phyloP scores from a whole-genome alignment of 352 stramenopile species.

The Pythium aquatile region DNA sequence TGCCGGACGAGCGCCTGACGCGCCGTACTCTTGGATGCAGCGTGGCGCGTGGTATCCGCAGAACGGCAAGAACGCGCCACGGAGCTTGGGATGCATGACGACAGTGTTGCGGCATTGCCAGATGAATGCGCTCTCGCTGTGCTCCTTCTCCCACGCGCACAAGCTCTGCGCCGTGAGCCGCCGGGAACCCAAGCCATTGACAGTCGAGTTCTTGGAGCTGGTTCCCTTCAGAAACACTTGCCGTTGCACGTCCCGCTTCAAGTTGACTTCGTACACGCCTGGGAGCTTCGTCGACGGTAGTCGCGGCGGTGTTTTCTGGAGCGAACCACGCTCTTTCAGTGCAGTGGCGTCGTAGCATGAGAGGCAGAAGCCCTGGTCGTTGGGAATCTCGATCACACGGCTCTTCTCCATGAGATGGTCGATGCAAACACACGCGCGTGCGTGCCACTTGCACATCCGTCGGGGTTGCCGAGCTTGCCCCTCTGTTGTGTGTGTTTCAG shows the following conservation, averaged over 20 bases:
- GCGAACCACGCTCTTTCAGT: conserved; percentile 33
- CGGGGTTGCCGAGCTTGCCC: conserved; percentile 10
- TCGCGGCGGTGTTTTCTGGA: conserved; percentile 44
- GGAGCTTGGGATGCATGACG: conserved; percentile 55
- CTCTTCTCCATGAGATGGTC: conserved; percentile 53
- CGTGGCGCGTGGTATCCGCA: conserved; percentile 60
- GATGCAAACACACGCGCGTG: conserved; percentile 35
- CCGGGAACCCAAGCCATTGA: neutral
- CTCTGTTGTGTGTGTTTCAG: neutral
- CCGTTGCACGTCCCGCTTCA: conserved; percentile 29
- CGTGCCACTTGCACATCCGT: conserved; percentile 54
- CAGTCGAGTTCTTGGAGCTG: conserved; percentile 2
- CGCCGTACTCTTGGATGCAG: conserved; percentile 64
- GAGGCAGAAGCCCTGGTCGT: conserved; percentile 56
- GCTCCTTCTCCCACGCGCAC: conserved; percentile 61
- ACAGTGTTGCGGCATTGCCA: conserved; percentile 64
- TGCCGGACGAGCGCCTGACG: neutral
- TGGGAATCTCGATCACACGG: conserved; percentile 53
- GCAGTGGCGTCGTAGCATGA: conserved; percentile 56
- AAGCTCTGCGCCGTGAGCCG: conserved; percentile 30
- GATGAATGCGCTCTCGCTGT: conserved; percentile 45
- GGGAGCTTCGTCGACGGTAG: conserved; percentile 39
- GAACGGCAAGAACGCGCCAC: conserved; percentile 51
- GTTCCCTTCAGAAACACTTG: conserved; percentile 13
- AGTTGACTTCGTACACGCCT: conserved; percentile 34